Evolutionary conservation across 2,329 filamentous ascomycete genomes (phyloP).

Genomic region (Aspergillus costaricaensis): DNA sequence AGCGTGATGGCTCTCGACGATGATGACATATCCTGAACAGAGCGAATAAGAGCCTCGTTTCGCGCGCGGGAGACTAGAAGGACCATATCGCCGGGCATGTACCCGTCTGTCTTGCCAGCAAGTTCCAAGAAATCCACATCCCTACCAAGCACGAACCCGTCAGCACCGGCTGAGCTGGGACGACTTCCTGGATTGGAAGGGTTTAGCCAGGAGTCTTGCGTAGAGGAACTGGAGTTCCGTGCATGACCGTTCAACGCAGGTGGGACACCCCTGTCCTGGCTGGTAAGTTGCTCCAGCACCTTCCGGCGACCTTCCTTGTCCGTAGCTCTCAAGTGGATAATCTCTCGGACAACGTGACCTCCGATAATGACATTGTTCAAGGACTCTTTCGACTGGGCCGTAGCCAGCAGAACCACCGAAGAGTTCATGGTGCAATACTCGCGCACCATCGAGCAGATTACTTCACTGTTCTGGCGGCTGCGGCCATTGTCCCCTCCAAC

Average conservation of each 20-base stretch:
- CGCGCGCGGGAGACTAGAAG: constrained; percentile 83
- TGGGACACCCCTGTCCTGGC: constrained; percentile 40
- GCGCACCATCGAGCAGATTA: constrained; percentile 76
- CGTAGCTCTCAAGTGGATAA: constrained; percentile 83
- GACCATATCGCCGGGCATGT: constrained; percentile 93
- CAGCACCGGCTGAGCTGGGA: constrained; percentile 48
- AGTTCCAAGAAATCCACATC: constrained; percentile 89
- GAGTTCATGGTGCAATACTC: constrained; percentile 81
- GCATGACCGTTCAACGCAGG: constrained; percentile 44
- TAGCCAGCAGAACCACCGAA: constrained; percentile 83
- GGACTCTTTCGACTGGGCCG: constrained; percentile 88
- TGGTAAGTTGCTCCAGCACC: constrained; percentile 78
- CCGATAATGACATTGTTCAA: constrained; percentile 88
- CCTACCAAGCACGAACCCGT: constrained; percentile 71
- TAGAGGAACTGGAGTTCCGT: constrained; percentile 38
- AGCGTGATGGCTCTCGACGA: constrained; percentile 63
- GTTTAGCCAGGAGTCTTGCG: constrained; percentile 74
- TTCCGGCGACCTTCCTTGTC: constrained; percentile 85
- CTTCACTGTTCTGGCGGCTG: constrained; percentile 88
- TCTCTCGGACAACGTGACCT: constrained; percentile 89
- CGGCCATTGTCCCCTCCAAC: constrained; percentile 91
- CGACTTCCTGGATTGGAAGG: constrained; percentile 61
- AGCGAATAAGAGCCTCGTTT: constrained; percentile 88
- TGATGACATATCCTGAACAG: constrained; percentile 61
- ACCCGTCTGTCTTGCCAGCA: constrained; percentile 91